Evolutionary conservation across 805 yeast species (phyloP).

Genomic region (Wickerhamomyces subpelliculosus): DNA sequence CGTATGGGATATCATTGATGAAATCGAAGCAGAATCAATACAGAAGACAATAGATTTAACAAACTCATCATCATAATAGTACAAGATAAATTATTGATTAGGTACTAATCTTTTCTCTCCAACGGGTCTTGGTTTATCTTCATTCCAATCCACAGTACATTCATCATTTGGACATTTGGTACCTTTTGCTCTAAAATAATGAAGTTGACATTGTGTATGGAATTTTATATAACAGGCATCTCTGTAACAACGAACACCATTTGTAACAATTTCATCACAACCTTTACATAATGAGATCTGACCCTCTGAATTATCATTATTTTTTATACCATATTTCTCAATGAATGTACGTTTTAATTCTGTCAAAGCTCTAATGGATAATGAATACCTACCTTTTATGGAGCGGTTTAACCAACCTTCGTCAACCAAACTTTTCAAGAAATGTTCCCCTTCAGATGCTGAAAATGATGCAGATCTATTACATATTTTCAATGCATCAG

Average conservation of each 20-base stretch:
- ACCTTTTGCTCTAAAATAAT: conserved; percentile 29
- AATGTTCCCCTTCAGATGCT: conserved; percentile 32
- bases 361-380: conserved; percentile 34
- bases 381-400: conserved; percentile 26
- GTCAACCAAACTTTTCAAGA: conserved; percentile 34
- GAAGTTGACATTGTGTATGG: conserved; percentile 41
- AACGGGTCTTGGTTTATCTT: conserved; percentile 11
- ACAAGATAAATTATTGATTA: no score
- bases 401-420: conserved; percentile 48
- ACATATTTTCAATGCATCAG: conserved; percentile 13
- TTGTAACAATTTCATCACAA: conserved; percentile 46
- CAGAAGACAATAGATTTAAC: conserved; percentile 20
- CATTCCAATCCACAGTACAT: conserved; percentile 19
- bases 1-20: conserved; percentile 80
- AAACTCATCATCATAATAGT: not conserved
- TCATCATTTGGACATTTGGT: conserved; percentile 25
- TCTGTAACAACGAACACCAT: conserved; percentile 38
- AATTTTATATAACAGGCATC: conserved; percentile 32
- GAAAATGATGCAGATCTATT: conserved; percentile 24
- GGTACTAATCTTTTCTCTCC: conserved; percentile 5
- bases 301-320: conserved; percentile 26
- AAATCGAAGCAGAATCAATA: conserved; percentile 57
- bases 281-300: conserved; percentile 37
- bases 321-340: conserved; percentile 33
- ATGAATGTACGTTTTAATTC: conserved; percentile 41